Evolutionary conservation across 208 protist species (phyloP).

Genomic region (Leishmania tropica): DNA sequence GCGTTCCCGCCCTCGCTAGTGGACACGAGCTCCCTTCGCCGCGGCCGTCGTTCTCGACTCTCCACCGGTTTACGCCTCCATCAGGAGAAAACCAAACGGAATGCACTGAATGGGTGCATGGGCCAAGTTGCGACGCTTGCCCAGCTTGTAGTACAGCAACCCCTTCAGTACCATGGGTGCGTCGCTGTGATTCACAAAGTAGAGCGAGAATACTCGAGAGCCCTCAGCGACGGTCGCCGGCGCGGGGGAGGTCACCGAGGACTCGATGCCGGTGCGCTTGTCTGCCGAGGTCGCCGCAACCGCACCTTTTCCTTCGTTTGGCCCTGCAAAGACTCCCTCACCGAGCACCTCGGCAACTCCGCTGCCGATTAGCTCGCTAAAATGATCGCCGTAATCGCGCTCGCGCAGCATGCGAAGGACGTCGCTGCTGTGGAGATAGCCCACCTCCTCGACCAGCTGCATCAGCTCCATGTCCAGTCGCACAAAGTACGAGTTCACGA

Average conservation of each 20-base stretch:
- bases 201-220: constrained; percentile 53
- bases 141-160: constrained; percentile 74
- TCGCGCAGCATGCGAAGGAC: constrained; percentile 58
- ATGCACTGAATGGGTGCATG: constrained; percentile 57
- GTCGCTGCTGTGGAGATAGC: constrained; percentile 58
- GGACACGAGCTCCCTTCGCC: background rate
- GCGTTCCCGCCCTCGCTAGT: background rate
- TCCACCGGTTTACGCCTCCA: constrained; percentile 27
- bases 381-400: constrained; percentile 33
- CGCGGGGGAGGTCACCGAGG: background rate
- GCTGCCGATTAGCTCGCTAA: constrained; percentile 20
- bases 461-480: constrained; percentile 52
- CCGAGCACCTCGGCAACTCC: constrained; percentile 13
- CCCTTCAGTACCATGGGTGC: constrained; percentile 75
- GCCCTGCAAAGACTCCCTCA: background rate
- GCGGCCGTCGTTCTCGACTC: background rate
- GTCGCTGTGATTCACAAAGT: constrained; percentile 61
- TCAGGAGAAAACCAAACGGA: constrained; percentile 60
- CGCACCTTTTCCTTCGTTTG: background rate
- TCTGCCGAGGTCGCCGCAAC: background rate
- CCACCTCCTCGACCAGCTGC: constrained; percentile 68
- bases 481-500: constrained; percentile 82
- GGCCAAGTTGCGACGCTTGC: constrained; percentile 25
- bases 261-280: background rate
- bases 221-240: background rate